Conservation (phyloP, 2,329 filamentous ascomycete genomes). For the Aspergillus caelatus region DNA sequence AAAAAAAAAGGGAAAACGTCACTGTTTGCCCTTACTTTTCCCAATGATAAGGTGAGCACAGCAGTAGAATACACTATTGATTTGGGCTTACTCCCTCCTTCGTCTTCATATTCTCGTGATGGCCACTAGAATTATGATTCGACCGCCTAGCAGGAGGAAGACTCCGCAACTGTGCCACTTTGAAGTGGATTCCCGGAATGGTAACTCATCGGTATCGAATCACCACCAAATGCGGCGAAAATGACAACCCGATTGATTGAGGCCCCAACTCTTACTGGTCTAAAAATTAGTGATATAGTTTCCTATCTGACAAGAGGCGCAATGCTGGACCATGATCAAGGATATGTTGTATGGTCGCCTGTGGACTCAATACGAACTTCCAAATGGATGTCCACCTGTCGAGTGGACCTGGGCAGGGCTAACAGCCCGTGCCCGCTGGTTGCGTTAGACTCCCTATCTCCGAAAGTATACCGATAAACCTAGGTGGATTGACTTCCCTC, state of each 20-base stretch:
- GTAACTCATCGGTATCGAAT: neutral
- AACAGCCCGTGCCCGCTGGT: neutral
- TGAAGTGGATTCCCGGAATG: neutral
- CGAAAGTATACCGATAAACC: neutral
- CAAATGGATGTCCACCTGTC: neutral
- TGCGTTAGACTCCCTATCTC: constrained; percentile 1
- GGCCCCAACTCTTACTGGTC: neutral
- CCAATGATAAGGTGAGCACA: neutral
- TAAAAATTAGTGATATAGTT: neutral
- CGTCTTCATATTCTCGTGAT: neutral
- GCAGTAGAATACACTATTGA: neutral
- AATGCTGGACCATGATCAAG: neutral
- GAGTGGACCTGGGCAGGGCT: neutral
- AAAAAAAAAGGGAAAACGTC: neutral
- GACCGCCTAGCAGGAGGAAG: neutral
- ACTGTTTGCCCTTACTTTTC: neutral
- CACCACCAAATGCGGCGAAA: neutral
- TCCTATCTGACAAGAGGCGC: neutral
- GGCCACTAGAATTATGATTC: neutral
- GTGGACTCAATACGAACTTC: neutral
- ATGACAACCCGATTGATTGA: neutral
- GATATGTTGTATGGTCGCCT: neutral
- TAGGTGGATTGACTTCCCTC: neutral
- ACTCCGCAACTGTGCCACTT: neutral
- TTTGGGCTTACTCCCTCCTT: neutral